Base-by-base conservation (phyloP, 1,284 basidiomycete species). In the Tremellales sp. region DNA sequence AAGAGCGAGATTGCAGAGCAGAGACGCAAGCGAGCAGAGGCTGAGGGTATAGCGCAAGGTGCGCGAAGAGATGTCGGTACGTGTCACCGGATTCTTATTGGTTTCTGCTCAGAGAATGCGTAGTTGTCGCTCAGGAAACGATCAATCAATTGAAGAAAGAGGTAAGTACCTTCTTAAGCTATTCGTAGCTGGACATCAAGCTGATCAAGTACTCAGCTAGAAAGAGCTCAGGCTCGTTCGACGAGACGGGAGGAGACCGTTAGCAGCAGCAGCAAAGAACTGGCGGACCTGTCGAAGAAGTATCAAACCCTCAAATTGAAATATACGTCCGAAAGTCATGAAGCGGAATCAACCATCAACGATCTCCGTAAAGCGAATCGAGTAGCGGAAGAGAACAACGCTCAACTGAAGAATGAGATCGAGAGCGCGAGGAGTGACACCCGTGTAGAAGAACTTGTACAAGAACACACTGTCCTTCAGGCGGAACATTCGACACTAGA, bases 281-380 rank as follows among this genome's bases (percentile, higher is more conserved):
- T 65, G 0, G 42, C 49, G 16, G 55, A 61, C 4, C 45, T 65
- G 18, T 43, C 56, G 5, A 26, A 51, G 8, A 49, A 47, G 18
- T 54, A 65, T 42, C 48, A 50, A 6, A 21, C 41, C 4, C 54
- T 54, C 4, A 65, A 63, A 42, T 31, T 28, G n/a, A 38, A 39
- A 36, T 49, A 36, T 35, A 37, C 34, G 24, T 26, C 32, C 13
- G 45, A 51, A 28, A 42, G 35, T 24, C 41, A 40, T 19, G 18
- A 32, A 28, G 14, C 43, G 35, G 42, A 47, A 35, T 29, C 34
- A 29, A 29, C 43, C 22, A 21, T 44, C 14, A 26, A 18, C 8
- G n/a, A 18, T 6, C 27, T 48, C 16, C 24, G 16, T 7, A 24
- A 34, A 16, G 33, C 25, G 36, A 32, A 18, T 6, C 26, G 36